These are phyloP conservation scores for Porcisia hertigi DNA, from an alignment of 208 protist genomes.

Conservation along the genomic window DNA sequence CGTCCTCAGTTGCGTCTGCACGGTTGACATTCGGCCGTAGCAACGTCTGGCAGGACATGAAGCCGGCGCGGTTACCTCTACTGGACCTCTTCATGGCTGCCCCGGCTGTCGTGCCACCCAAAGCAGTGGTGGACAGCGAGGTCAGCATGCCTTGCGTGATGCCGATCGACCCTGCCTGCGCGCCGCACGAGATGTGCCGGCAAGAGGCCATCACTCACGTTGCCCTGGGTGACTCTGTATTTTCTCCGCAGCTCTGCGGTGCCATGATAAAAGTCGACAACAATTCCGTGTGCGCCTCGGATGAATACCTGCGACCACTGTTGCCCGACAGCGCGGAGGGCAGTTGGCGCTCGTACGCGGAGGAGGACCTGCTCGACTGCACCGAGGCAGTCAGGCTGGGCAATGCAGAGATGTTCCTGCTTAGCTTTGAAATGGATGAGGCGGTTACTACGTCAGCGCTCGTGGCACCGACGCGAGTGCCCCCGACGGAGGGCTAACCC, in stretches of 20 bases:
- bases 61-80: slow-evolving; percentile 24
- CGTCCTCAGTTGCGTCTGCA: background rate
- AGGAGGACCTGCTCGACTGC: slow-evolving; percentile 17
- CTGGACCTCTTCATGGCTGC: slow-evolving; percentile 32
- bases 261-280: background rate
- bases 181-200: slow-evolving; percentile 16
- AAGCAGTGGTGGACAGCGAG: slow-evolving; percentile 19
- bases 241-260: slow-evolving; percentile 23
- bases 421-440: slow-evolving; percentile 15
- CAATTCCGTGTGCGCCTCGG: background rate
- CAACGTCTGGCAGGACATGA: slow-evolving; percentile 17
- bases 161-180: slow-evolving; percentile 27
- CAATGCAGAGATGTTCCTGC: slow-evolving; percentile 11
- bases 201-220: slow-evolving; percentile 11
- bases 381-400: slow-evolving; percentile 11
- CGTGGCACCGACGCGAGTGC: slow-evolving; percentile 3
- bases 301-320: slow-evolving; percentile 10
- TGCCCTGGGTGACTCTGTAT: slow-evolving; percentile 3
- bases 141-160: slow-evolving; percentile 23
- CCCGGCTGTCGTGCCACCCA: slow-evolving; percentile 25
- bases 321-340: slow-evolving; percentile 14
- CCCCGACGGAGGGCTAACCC: slow-evolving; percentile 18
- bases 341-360: slow-evolving; percentile 16
- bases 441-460: background rate
- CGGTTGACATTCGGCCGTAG: background rate